Evolutionary conservation across 306 rosid species (phyloP).

Genomic region (Cicer bijugum): DNA sequence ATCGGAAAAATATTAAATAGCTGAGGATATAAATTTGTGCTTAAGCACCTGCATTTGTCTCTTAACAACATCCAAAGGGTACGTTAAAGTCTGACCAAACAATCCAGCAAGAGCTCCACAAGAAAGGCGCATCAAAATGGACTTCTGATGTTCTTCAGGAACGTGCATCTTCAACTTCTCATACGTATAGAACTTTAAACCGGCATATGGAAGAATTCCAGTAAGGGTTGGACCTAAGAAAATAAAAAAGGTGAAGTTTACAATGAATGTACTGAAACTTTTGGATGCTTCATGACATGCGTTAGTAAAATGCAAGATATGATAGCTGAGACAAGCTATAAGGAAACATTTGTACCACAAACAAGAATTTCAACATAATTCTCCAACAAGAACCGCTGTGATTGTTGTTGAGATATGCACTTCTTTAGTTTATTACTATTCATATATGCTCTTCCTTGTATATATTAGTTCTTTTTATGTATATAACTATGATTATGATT

Average conservation of each 20-base stretch:
- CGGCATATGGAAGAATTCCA: constrained; percentile 96
- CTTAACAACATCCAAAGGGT: constrained; percentile 95
- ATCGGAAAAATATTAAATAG: no score
- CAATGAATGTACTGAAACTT: constrained; percentile 32
- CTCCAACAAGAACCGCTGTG: constrained; percentile 16
- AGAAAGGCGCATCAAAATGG: constrained; percentile 78
- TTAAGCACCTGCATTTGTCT: constrained; percentile 93
- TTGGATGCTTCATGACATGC: background rate
- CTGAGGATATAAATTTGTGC: background rate
- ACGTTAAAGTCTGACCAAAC: constrained; percentile 93
- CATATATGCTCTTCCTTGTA: no score
- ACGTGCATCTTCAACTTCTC: constrained; percentile 78
- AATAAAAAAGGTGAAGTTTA: constrained; percentile 24
- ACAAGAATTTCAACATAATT: constrained; percentile 23
- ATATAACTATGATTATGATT: no score
- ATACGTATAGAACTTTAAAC: constrained; percentile 86
- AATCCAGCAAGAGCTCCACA: constrained; percentile 97
- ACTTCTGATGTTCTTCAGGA: constrained; percentile 84
- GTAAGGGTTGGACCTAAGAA: constrained; percentile 82
- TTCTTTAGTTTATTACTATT: no score
- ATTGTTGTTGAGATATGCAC: background rate
- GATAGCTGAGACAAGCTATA: constrained; percentile 4
- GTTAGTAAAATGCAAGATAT: constrained; percentile 28
- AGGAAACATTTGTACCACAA: constrained; percentile 18
- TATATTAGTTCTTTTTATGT: no score